phyloP scores from a whole-genome alignment of 148 eudicot genomes.

The Linanthus parryae region DNA sequence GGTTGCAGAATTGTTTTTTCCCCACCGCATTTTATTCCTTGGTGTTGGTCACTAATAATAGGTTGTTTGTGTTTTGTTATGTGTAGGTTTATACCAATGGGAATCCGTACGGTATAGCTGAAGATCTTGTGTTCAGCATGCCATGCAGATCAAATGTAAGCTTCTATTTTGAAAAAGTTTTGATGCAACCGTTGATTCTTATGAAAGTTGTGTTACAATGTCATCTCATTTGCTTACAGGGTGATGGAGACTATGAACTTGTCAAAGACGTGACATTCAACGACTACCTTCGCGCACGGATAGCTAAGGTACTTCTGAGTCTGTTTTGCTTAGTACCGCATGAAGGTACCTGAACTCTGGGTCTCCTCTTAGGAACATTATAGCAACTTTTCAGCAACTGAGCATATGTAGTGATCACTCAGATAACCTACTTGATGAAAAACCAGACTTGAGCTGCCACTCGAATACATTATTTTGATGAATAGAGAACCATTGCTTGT shows the following conservation, averaged over 20 bases:
- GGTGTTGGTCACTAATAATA: no score
- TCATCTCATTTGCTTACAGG: constrained; percentile 31
- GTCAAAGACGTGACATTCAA: constrained; percentile 74
- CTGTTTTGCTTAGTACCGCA: no score
- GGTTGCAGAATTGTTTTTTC: no score
- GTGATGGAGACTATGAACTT: constrained; percentile 95
- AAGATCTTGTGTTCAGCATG: constrained; percentile 96
- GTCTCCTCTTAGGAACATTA: neutral
- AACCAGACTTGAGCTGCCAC: no score
- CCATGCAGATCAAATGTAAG: constrained; percentile 93
- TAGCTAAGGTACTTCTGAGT: constrained; percentile 43
- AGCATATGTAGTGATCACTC: no score
- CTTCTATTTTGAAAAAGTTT: no score
- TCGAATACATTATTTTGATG: no score
- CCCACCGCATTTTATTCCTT: no score
- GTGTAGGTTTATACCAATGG: constrained; percentile 81
- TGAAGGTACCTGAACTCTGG: no score
- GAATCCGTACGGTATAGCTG: constrained; percentile 90
- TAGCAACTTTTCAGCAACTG: neutral
- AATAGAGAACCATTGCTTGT: no score
- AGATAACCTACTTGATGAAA: no score
- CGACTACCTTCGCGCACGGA: constrained; percentile 67
- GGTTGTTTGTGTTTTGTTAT: no score
- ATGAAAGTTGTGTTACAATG: neutral
- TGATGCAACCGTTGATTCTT: neutral